Evolutionary conservation across 805 yeast species (phyloP).

Genomic region (Debaryomyces prosopidis): DNA sequence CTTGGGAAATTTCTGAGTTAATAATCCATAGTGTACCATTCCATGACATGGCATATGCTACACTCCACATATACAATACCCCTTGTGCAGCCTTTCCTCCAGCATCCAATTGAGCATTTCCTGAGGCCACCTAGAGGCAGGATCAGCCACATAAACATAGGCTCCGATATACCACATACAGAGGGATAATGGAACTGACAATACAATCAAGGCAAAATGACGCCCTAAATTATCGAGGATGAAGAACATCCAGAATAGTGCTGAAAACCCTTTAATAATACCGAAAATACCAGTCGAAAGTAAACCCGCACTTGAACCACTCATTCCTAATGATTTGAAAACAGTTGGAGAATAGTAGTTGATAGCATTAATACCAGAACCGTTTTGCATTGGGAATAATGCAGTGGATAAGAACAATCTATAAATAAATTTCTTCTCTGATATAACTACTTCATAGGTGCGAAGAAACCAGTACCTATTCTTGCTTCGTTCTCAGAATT

Average conservation of each 20-base stretch:
- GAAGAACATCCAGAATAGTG: slow-evolving; percentile 44
- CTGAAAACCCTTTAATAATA: slow-evolving; percentile 45
- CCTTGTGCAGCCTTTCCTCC: slow-evolving; percentile 47
- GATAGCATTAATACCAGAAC: slow-evolving; percentile 51
- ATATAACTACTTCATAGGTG: slow-evolving; percentile 39
- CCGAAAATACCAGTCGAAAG: slow-evolving; percentile 58
- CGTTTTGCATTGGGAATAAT: slow-evolving; percentile 44
- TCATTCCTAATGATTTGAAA: slow-evolving; percentile 51
- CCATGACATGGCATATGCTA: slow-evolving; percentile 45
- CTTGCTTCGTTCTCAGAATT: slow-evolving; percentile 17
- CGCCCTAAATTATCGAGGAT: slow-evolving; percentile 50
- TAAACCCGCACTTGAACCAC: slow-evolving; percentile 44
- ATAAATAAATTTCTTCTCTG: slow-evolving; percentile 24
- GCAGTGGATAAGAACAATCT: slow-evolving; percentile 39
- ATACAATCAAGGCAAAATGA: slow-evolving; percentile 38
- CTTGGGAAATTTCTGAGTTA: slow-evolving; percentile 46
- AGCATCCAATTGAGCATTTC: slow-evolving; percentile 14
- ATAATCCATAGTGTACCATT: slow-evolving; percentile 50
- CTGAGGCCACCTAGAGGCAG: slow-evolving; percentile 2
- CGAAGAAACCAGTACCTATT: slow-evolving; percentile 39
- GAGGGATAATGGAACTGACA: slow-evolving; percentile 40
- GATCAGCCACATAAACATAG: slow-evolving; percentile 41
- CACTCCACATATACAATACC: slow-evolving; percentile 47
- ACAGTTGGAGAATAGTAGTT: slow-evolving; percentile 54
- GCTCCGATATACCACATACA: slow-evolving; percentile 52